Evolutionary conservation across 2,329 filamentous ascomycete species (phyloP), one percentile per base, ranked within the genome.

Genomic region (Trichoderma endophyticum): DNA sequence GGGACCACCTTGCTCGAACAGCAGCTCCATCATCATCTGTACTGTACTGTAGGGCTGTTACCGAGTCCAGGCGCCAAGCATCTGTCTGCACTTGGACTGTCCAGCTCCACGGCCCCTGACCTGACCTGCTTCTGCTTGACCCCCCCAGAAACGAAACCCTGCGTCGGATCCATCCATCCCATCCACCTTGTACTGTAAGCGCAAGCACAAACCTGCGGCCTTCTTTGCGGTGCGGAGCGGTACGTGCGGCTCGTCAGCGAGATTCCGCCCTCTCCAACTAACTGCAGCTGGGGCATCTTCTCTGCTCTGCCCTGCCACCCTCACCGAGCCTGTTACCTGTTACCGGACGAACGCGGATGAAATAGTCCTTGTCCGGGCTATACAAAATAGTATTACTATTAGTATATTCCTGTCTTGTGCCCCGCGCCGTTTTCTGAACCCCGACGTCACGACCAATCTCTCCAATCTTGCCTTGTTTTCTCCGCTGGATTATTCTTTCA

Each of bases 301-400:
- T 54, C 4, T 54, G 28, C 48, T n/a, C 24, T 32, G 26, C 57
- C 32, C 24, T 59, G n/a, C 56, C 14, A 64, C 12, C 30, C 51
- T 67, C 51, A 67, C 51, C 57, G 39, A 69, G 26, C 26, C 9
- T 43, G 21, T 18, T 9, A 21, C 30, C 34, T 36, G 34, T 36
- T 36, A 36, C 32, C 67, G 67, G 67, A 70, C 67, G 57, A 70
- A 62, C 39, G 15, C 67, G 67, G 67, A 70, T 62, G 67, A 61
- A 67, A 51, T 26, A 24, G 39, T 65, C 43, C 26, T 11, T 65
- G 48, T 21, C n/a, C n/a, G 34, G n/a, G 32, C 59, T 62, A 62
- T 32, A 48, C 51, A 51, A 39, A 57, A 48, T 61, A 69, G 36
- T 48, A 34, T 34, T 69, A 34, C n/a, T 61, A 61, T 32, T 61